Conservation (phyloP, 352 stramenopile species). For the Phytophthora constricta region DNA sequence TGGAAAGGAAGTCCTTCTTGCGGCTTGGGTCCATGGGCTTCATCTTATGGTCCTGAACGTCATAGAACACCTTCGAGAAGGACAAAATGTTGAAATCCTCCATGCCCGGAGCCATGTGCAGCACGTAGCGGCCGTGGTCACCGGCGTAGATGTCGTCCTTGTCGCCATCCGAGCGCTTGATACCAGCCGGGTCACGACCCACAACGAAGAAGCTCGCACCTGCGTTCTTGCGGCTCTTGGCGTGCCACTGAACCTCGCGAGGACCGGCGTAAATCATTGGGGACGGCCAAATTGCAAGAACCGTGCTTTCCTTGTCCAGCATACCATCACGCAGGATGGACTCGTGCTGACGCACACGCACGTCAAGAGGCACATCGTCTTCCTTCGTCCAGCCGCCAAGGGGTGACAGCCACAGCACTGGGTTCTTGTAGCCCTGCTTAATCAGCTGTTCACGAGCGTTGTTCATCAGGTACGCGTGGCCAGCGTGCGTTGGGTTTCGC, state of each 20-base stretch:
- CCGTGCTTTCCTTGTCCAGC: conserved; percentile 96
- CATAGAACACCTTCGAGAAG: conserved; percentile 98
- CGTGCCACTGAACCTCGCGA: conserved; percentile 98
- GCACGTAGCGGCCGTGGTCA: conserved; percentile 97
- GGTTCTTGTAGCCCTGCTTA: conserved; percentile 94
- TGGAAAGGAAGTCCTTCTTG: conserved; percentile 97
- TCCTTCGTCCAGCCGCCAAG: conserved; percentile 98
- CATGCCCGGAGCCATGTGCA: conserved; percentile 97
- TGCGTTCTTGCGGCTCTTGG: conserved; percentile 96
- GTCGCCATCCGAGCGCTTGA: conserved; percentile 96
- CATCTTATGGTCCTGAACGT: conserved; percentile 98
- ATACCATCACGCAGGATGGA: conserved; percentile 92
- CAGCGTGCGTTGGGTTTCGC: conserved; percentile 97
- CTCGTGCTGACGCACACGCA: conserved; percentile 97
- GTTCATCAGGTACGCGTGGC: conserved; percentile 98
- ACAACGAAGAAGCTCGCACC: conserved; percentile 98
- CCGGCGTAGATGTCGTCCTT: conserved; percentile 97
- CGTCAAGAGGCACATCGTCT: conserved; percentile 98
- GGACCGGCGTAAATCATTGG: conserved; percentile 99
- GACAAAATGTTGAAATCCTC: conserved; percentile 95
- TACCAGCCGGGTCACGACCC: conserved; percentile 96
- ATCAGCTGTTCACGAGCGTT: conserved; percentile 95
- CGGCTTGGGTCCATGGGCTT: conserved; percentile 93
- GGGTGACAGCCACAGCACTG: conserved; percentile 97
- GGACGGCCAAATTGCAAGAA: conserved; percentile 98